phyloP scores from a whole-genome alignment of 2,329 filamentous ascomycete species.

The Passalora sequoiae region DNA sequence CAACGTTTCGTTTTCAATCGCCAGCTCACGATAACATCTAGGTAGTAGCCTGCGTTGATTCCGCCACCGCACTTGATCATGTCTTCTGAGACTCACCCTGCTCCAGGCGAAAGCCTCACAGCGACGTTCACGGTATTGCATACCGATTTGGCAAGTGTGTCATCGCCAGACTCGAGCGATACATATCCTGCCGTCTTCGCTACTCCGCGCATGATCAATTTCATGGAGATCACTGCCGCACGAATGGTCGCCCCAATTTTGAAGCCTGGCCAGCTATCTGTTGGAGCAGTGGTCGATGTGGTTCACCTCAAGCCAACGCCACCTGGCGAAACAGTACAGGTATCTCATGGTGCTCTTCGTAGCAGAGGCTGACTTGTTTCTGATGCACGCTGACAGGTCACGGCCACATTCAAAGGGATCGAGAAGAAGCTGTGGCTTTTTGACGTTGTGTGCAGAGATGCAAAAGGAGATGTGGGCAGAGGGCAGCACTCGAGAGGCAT shows the following conservation, averaged over 20 bases:
- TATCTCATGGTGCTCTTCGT: neutral
- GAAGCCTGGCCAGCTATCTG: neutral
- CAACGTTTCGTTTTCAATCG: too few relatives aligned
- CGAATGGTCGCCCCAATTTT: neutral
- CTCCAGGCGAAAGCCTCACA: neutral
- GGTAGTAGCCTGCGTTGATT: too few relatives aligned
- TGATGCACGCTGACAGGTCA: neutral
- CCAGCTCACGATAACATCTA: too few relatives aligned
- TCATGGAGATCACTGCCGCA: neutral
- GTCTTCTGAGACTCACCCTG: neutral
- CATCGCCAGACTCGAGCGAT: neutral
- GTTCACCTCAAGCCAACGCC: neutral
- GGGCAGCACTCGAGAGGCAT: neutral
- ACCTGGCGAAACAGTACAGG: neutral
- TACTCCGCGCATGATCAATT: neutral
- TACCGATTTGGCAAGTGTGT: neutral
- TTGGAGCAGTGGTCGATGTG: neutral
- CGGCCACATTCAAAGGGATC: neutral
- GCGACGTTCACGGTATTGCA: neutral
- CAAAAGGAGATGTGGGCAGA: neutral
- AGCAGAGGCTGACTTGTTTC: neutral
- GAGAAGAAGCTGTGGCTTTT: neutral
- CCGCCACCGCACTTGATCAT: too few relatives aligned
- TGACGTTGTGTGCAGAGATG: neutral
- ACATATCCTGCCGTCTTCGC: neutral